phyloP scores from a whole-genome alignment of 768 basidiomycete species.

The Tylopilus sp. region DNA sequence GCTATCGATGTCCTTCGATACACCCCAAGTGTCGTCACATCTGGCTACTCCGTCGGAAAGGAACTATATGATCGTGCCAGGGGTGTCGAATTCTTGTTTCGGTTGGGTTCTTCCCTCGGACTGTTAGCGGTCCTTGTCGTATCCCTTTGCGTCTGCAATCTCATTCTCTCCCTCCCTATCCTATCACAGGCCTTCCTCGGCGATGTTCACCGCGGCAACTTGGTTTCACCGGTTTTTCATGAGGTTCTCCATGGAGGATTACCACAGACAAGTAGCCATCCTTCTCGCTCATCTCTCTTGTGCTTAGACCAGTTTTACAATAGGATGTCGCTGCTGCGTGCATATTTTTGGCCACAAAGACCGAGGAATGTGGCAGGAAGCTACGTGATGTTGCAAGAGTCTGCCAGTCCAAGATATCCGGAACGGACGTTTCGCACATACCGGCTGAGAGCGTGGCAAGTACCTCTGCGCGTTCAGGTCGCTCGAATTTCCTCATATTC shows the following conservation, averaged over 20 bases:
- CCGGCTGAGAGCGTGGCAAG: conserved; percentile 64
- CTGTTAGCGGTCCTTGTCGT: conserved; percentile 51
- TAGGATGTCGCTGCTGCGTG: conserved; percentile 85
- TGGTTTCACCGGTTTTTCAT: conserved; percentile 94
- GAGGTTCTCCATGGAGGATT: conserved; percentile 80
- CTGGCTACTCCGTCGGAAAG: conserved; percentile 49
- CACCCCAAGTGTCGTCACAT: conserved; percentile 54
- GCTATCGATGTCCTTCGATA: conserved; percentile 51
- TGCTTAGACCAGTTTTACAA: conserved; percentile 5
- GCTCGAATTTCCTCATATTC: background rate
- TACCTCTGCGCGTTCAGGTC: conserved; percentile 1
- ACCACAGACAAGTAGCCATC: conserved; percentile 62
- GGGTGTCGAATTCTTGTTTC: conserved; percentile 84
- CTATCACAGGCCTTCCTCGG: conserved; percentile 63
- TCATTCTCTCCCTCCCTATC: conserved; percentile 10
- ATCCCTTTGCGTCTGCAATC: conserved; percentile 6
- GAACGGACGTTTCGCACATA: conserved; percentile 52
- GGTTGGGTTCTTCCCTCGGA: conserved; percentile 70
- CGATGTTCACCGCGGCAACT: conserved; percentile 82
- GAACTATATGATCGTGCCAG: conserved; percentile 77
- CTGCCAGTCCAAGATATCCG: conserved; percentile 63
- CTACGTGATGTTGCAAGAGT: conserved; percentile 81
- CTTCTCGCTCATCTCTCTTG: conserved; percentile 4
- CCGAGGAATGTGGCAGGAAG: conserved; percentile 85
- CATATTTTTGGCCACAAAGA: conserved; percentile 88